Percentiles rank a stretch among this genome's conserved stretches.
phyloP scores from a whole-genome alignment of 805 yeast genomes.

The Kazachstania bromeliacearum region DNA sequence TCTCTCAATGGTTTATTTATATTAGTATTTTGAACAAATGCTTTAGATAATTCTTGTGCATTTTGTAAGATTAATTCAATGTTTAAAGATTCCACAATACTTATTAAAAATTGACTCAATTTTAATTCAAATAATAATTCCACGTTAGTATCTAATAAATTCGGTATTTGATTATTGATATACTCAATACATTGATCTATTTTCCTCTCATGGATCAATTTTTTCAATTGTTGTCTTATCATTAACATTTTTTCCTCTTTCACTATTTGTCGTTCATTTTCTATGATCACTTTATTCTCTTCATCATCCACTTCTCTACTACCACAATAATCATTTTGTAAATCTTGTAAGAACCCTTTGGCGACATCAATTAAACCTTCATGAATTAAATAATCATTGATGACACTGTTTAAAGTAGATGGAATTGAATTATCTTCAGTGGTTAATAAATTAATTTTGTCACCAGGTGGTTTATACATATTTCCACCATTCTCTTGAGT shows the following conservation, averaged over 20 bases:
- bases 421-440: conserved; percentile 23
- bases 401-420: conserved; percentile 21
- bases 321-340: conserved; percentile 15
- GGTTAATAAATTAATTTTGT: conserved; percentile 16
- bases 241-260: conserved; percentile 31
- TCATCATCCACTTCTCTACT: conserved; percentile 10
- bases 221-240: conserved; percentile 39
- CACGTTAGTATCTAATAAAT: conserved; percentile 14
- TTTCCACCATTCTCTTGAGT: conserved; percentile 5
- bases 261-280: conserved; percentile 24
- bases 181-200: conserved; percentile 36
- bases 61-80: conserved; percentile 13
- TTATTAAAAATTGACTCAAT: conserved; percentile 19
- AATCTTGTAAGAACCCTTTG: conserved; percentile 41
- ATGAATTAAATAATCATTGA: conserved; percentile 42
- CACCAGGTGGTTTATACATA: conserved; percentile 16
- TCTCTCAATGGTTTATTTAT: conserved; percentile 19
- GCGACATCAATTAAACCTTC: conserved; percentile 50
- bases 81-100: conserved; percentile 9
- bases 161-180: conserved; percentile 26
- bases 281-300: conserved; percentile 13
- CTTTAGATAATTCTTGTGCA: conserved; percentile 21
- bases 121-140: conserved; percentile 24
- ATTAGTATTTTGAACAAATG: conserved; percentile 15
- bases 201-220: conserved; percentile 35